Evolutionary conservation across 345 rosid species (phyloP), one percentile per base, ranked within the genome.

Genomic region (Cochlearia excelsa): DNA sequence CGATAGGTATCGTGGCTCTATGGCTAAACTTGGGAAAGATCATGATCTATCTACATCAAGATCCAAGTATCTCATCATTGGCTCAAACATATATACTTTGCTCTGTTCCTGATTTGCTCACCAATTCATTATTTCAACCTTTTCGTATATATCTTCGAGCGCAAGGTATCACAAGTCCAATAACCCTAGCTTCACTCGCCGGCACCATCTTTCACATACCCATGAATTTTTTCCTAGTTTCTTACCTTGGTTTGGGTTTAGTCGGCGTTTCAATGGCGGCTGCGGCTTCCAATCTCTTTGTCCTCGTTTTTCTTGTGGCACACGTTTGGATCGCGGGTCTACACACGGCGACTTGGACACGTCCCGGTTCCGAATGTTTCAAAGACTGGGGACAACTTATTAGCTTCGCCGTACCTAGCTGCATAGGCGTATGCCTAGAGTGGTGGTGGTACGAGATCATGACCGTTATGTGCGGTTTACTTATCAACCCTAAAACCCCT

Each of bases 101-200:
- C 72, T 82, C 96, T 53, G 76, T 91, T 46, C 95, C 98, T 34
- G 96, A 91, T 69, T 79, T 91, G 61, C 58, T 91, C 41, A 79
- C 92, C 46, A 88, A 86, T 77, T 84, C 95, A 2, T 70, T 91
- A 61, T 54, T 86, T 54, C 92, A 91, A 60, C 98, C 98, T 53
- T 83, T 91, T 63, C 96, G 98, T 79, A 88, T 91, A 78, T 91
- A 91, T 86, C 98, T 91, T 77, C 88, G 98, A 10, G 81, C 98
- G 10, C 98, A 91, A 81, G 90, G 92, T 61, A 86, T 91, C 72
- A 91, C 88, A 42, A 80, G 58, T 30, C 98, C 98, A 0, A 54
- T 91, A 59, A 84, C 95, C 3, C 7, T 85, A 7, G 95, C 98
- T 8, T 77, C 87, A 23, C 75, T 91, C 28, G 67, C 75, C 45